Percentiles rank a stretch among this genome's conserved stretches.
Conservation (phyloP, 2,329 filamentous ascomycete genomes). For the Eurotiales sp. region DNA sequence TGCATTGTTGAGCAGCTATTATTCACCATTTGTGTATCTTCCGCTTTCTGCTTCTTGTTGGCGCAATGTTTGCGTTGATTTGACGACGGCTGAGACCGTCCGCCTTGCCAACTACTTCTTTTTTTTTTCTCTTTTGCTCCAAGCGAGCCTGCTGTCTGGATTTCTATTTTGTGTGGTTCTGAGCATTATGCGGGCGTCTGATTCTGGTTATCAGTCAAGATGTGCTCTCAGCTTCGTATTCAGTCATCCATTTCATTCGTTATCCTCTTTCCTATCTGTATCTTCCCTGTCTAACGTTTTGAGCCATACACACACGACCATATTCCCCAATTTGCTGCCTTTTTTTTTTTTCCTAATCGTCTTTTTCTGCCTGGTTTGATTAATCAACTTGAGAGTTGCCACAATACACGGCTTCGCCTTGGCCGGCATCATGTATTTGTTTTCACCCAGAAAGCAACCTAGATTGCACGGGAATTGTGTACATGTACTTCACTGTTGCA, state of each 20-base stretch:
- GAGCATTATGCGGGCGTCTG: slow-evolving; percentile 38
- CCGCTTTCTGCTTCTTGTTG: slow-evolving; percentile 8
- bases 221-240: slow-evolving; percentile 27
- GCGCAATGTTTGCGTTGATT: slow-evolving; percentile 7
- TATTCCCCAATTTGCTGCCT: slow-evolving; percentile 8
- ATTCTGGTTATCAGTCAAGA: slow-evolving; percentile 29
- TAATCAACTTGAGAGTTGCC: slow-evolving; percentile 3
- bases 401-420: slow-evolving; percentile 1
- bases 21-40: not conserved
- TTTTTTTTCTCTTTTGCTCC: slow-evolving; percentile 19
- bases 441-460: too few relatives aligned
- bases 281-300: slow-evolving; percentile 10
- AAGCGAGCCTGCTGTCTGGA: slow-evolving; percentile 22
- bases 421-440: too few relatives aligned
- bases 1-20: slow-evolving; percentile 15
- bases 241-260: slow-evolving; percentile 11
- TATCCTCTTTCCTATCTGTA: slow-evolving; percentile 2
- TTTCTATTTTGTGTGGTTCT: slow-evolving; percentile 22
- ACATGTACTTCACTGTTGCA: slow-evolving; percentile 10
- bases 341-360: too few relatives aligned
- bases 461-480: slow-evolving; percentile 2
- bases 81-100: slow-evolving; percentile 15
- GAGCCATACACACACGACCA: slow-evolving; percentile 9
- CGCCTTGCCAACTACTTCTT: too few relatives aligned
- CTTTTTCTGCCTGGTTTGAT: slow-evolving; percentile 2